Base-by-base conservation (phyloP, 768 basidiomycete species). In the Lentinula sp. region DNA sequence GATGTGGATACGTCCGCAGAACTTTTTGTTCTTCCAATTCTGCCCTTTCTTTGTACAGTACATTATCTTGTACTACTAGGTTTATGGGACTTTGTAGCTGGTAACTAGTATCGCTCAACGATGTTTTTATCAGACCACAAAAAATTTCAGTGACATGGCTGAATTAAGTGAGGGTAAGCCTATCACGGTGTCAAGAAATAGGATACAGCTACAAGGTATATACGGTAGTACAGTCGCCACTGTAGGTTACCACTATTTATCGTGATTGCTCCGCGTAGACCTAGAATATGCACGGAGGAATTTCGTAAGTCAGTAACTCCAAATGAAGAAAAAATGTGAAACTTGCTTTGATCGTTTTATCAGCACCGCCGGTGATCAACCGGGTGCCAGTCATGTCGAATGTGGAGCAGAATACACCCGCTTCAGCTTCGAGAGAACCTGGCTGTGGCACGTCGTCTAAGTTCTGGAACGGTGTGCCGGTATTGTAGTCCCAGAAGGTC, bases 371-470 rank as follows among this genome's bases (percentile, higher is more conserved):
- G 15, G 95, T 97, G 66, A 95, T 94, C 61, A 99, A 72, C 61
- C 96, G 81, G 37, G 95, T 95, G 2, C 97, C 97, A 1, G 96
- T 98, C 72, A 87, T 81, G 73, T 98, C 97, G 74, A 98, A 99
- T 15, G 93, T 95, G 15, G 95, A 97, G 70, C 93, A 96, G 79
- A 97, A 98, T 10, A 97, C 85, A 60, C 96, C 96, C 0, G 96
- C 88, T 74, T 99, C 97, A 0, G 96, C 96, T 69, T 99, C 96
- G 39, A 99, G 83, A 37, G 93, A 95, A n/a, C 97, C 97, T 0
- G 96, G 95, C 69, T 98, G 97, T 0, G 95, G 95, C 3, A 95
- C 82, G 69, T 98, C 95, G 55, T 95, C 91, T 76, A 95, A 72
- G 60, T 91, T 90, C 72, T 98, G 96, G 82, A 98, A 98, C 7